Percentiles rank a stretch among this genome's conserved stretches.
Conservation (phyloP, 2,329 filamentous ascomycete genomes). For the Xylariaceae sp. region DNA sequence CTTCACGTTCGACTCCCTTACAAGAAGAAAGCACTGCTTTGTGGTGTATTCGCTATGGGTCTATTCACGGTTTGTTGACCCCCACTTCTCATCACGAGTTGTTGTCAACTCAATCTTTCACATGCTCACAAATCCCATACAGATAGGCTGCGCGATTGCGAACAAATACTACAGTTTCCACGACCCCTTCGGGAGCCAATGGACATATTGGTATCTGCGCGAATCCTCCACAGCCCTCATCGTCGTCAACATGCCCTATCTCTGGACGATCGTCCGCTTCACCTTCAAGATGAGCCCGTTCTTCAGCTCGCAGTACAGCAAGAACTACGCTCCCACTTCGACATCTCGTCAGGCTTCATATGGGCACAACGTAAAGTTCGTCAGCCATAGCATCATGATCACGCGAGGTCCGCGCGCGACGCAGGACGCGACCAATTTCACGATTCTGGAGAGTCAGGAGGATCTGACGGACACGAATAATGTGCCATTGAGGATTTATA, state of each 20-base stretch:
- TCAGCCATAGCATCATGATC: conserved; percentile 16
- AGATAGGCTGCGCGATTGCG: conserved; percentile 48
- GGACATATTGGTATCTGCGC: conserved; percentile 43
- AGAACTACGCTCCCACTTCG: not conserved
- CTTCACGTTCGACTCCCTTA: conserved; percentile 43
- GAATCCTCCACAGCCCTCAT: conserved; percentile 44
- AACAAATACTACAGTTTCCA: conserved; percentile 42
- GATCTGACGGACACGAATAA: conserved; percentile 31
- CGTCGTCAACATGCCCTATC: conserved; percentile 40
- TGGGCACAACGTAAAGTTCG: conserved; percentile 14
- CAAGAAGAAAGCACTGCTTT: conserved; percentile 50
- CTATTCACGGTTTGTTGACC: conserved; percentile 40
- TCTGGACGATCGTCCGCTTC: conserved; percentile 39
- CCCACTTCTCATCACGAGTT: too few relatives aligned
- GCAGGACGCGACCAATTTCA: conserved; percentile 18
- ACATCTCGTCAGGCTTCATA: not conserved
- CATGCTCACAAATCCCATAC: not conserved
- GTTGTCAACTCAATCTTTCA: not conserved
- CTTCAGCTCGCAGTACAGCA: conserved; percentile 23
- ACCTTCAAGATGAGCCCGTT: conserved; percentile 35
- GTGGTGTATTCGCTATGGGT: conserved; percentile 42
- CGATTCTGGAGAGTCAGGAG: conserved; percentile 35
- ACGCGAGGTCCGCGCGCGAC: conserved; percentile 5
- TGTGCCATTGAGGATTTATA: conserved; percentile 36
- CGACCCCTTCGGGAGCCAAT: conserved; percentile 35